Evolutionary conservation across 2,329 filamentous ascomycete genomes (phyloP), one percentile per base, ranked within the genome.

Genomic region (Onygenales sp.): DNA sequence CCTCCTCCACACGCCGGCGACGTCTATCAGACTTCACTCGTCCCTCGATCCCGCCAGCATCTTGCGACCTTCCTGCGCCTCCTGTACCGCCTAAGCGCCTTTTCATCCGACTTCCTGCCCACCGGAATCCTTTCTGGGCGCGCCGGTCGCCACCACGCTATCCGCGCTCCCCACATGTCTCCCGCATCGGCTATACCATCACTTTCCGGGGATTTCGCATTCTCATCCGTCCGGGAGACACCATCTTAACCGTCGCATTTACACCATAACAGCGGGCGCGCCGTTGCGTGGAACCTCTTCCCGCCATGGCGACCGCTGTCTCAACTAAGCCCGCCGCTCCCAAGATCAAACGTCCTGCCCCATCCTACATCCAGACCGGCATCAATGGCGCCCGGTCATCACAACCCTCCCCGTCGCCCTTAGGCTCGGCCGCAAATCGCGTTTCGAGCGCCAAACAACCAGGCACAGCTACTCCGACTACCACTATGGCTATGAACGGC

Each of bases 291-390:
- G 50, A 44, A 31, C 14, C 32, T 14, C 39, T 43, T 39, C 33
- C 57, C 60, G 66, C 52, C 49, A 74, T 74, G 72, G 71, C 72
- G 51, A 75, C 72, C 48, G 70, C 70, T 51, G 65, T 75, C 47
- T 72, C 72, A 39, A 71, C 72, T 43, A 72, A 73, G 61, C 68
- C 68, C 48, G 64, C 68, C 54, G 67, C 73, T 49, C 68, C 68
- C 60, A 89, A 89, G 71, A 78, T 81, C 59, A 89, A 89, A 72
- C 83, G 85, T 38, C 83, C 83, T 56, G 74, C 80, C 51, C 82
- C 83, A 39, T 78, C 84, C 46, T 79, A 82, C 44, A 80, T 86
- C 54, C 84, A 86, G 66, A 79, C 82, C 49, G 69, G 71, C 55
- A 61, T 69, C 56, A 87, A 86, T 69, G 82, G 83, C 36, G 71